Base-by-base conservation (phyloP, 257 asterid genomes). In the Ocimum tenuiflorum region DNA sequence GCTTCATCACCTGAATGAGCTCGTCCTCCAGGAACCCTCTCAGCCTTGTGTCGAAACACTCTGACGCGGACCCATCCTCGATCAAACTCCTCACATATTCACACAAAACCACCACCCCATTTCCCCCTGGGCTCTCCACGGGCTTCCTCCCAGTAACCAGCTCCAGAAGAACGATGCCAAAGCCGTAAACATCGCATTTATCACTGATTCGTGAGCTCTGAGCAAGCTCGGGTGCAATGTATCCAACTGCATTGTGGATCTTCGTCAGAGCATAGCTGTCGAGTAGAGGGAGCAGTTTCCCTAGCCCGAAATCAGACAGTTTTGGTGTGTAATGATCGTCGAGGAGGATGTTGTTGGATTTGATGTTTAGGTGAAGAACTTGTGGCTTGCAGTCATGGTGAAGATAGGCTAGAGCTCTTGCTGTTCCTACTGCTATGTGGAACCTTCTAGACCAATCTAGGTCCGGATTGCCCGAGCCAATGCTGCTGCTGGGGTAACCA, bases 301-400 rank as follows among this genome's bases (percentile, higher is more conserved):
- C 83, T 45, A 90, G 68, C n/a, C 99, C 99, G 22, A 63, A 90
- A 55, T 90, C 99, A 1, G 91, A 86, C 31, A 94, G 42, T 76
- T 80, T 89, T 1, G 96, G 70, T 6, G 35, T 52, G 52, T 80
- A 94, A 53, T 69, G 82, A 41, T 73, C 76, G 23, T 86, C 89
- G 7, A 94, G 79, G 42, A 89, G 95, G 64, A 94, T 78, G 52
- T 94, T 90, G 0, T 84, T 76, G 33, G 99, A 88, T 80, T 94
- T 94, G 60, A 94, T 53, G 59, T 94, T 88, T 23, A 89, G 88
- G 73, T 94, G 99, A 60, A 87, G 95, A 59, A 94, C 68, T 0
- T 75, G 86, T 31, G 97, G 99, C 65, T 71, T 88, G 84, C 99
- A 94, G 69, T 94, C 97, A n/a, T 89, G 96, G 78, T 90, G 99